Evolutionary conservation across 106 monocot species (phyloP).

Genomic region (Phalaenopsis aphrodite): DNA sequence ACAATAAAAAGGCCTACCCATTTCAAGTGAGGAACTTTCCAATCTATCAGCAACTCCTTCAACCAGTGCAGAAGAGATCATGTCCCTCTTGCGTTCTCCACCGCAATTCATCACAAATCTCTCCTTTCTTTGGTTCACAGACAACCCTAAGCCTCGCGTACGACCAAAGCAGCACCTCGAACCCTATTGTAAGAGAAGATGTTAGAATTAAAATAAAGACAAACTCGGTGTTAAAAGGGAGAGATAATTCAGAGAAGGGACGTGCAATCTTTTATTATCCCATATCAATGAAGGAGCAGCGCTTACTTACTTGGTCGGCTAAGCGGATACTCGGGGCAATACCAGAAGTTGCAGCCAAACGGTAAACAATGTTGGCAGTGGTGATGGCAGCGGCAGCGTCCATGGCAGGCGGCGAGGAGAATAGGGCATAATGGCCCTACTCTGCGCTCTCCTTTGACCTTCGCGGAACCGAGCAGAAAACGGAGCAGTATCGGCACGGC

Average conservation of each 20-base stretch:
- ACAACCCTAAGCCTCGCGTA: background rate
- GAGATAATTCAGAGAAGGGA: background rate
- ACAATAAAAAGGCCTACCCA: slow-evolving; percentile 6
- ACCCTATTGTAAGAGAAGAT: background rate
- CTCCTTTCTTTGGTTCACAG: background rate
- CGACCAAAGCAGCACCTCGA: background rate
- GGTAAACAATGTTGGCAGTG: background rate
- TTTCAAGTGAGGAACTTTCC: slow-evolving; percentile 11
- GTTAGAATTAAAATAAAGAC: background rate
- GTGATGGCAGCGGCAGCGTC: background rate
- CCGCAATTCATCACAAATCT: slow-evolving; percentile 11
- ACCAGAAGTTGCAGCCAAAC: background rate
- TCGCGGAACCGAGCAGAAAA: too few species aligned
- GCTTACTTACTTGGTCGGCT: background rate
- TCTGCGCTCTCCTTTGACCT: too few species aligned
- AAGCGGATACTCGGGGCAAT: background rate
- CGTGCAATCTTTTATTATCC: background rate
- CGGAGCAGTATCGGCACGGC: too few species aligned
- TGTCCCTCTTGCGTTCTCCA: slow-evolving; percentile 11
- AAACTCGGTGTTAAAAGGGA: background rate
- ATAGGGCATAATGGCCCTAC: background rate
- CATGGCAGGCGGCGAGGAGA: background rate
- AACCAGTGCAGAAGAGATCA: slow-evolving; percentile 15
- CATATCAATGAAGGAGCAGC: background rate
- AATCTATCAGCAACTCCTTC: slow-evolving; percentile 20